phyloP scores from a whole-genome alignment of 306 rosid genomes.

The Calophaca sinica region DNA sequence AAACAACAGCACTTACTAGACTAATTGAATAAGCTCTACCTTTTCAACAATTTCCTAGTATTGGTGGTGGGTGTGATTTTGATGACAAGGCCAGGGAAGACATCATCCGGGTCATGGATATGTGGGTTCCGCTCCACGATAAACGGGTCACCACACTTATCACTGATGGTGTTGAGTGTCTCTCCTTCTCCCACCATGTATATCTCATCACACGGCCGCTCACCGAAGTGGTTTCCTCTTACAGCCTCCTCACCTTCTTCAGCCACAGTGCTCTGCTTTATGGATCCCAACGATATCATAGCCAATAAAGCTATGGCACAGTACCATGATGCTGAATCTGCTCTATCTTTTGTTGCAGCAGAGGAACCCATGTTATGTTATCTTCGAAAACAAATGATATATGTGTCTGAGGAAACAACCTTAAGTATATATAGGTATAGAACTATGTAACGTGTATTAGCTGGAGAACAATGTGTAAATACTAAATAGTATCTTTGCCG shows the following conservation, averaged over 20 bases:
- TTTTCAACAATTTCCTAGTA: conserved; percentile 15
- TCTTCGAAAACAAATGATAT: neutral
- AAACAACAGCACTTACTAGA: neutral
- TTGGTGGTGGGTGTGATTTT: conserved; percentile 56
- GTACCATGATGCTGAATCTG: conserved; percentile 67
- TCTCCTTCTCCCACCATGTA: conserved; percentile 81
- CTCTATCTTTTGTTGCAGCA: neutral
- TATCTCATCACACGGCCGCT: conserved; percentile 57
- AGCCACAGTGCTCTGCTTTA: conserved; percentile 47
- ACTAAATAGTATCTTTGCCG: conserved; percentile 33
- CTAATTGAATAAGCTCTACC: neutral
- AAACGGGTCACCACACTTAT: conserved; percentile 78
- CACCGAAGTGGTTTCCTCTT: conserved; percentile 53
- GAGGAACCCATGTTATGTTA: conserved; percentile 33
- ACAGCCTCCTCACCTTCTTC: neutral
- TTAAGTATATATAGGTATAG: neutral
- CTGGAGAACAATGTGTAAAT: conserved; percentile 31
- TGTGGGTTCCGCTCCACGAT: conserved; percentile 89
- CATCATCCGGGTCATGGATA: conserved; percentile 90
- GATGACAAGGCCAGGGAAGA: conserved; percentile 86
- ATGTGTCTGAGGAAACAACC: neutral
- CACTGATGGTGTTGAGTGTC: conserved; percentile 81
- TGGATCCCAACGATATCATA: conserved; percentile 65
- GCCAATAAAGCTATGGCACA: conserved; percentile 55
- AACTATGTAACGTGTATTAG: neutral